Conservation (phyloP, 2,329 filamentous ascomycete species). For the Xylariales sp. region DNA sequence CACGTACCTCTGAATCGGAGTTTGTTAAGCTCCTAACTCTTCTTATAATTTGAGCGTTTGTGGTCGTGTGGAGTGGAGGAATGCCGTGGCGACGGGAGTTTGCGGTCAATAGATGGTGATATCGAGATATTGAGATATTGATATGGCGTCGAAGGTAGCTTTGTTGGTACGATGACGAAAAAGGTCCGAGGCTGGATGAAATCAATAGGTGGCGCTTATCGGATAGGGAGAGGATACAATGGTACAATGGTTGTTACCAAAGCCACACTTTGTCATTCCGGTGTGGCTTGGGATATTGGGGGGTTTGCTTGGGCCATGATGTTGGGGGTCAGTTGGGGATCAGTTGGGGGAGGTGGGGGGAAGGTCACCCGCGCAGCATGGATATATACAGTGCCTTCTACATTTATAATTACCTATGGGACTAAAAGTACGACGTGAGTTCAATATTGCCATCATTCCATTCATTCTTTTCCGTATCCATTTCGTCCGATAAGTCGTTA, state of each 20-base stretch:
- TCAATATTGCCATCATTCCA: too few relatives aligned
- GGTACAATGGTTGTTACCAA: too few relatives aligned
- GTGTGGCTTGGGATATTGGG: conserved; percentile 16
- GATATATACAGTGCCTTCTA: too few relatives aligned
- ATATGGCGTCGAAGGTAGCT: conserved; percentile 8
- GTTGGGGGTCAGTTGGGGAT: neutral
- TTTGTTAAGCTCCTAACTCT: conserved; percentile 20
- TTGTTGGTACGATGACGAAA: conserved; percentile 20
- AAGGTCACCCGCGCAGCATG: neutral
- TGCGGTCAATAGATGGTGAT: conserved; percentile 5
- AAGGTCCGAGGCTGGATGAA: conserved; percentile 15
- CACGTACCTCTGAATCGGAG: conserved; percentile 60
- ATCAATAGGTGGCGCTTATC: conserved; percentile 27
- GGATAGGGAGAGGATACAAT: conserved; percentile 12
- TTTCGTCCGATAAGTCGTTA: too few relatives aligned
- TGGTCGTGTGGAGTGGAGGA: neutral
- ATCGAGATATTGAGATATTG: conserved; percentile 15
- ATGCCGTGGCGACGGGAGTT: neutral
- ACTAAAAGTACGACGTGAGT: too few relatives aligned
- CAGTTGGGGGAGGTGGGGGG: neutral
- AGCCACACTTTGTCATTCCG: conserved; percentile 2
- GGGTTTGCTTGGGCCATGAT: too few relatives aligned
- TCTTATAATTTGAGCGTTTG: neutral
- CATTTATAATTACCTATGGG: too few relatives aligned
- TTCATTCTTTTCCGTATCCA: too few relatives aligned